Conservation (phyloP, 2,329 filamentous ascomycete species). For the Cladosporium sp. region DNA sequence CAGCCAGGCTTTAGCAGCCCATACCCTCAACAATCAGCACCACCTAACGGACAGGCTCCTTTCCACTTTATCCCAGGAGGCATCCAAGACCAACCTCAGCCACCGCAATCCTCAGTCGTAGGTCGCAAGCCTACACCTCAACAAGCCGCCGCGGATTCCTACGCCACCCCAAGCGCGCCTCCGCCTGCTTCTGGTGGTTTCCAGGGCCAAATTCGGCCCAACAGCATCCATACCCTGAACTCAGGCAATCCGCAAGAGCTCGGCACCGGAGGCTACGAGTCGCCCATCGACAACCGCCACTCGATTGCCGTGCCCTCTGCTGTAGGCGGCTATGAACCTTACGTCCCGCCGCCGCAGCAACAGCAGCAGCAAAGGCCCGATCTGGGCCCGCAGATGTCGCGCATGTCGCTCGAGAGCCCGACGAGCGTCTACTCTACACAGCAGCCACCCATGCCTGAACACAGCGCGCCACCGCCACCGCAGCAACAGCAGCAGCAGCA, state of each 20-base stretch:
- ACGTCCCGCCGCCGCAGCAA: constrained; percentile 22
- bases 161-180: constrained; percentile 25
- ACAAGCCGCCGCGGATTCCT: constrained; percentile 23
- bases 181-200: constrained; percentile 39
- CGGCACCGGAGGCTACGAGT: constrained; percentile 50
- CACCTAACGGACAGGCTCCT: constrained; percentile 33
- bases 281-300: constrained; percentile 49
- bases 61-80: constrained; percentile 43
- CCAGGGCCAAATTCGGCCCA: constrained; percentile 42
- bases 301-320: constrained; percentile 26
- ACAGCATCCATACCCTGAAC: constrained; percentile 43
- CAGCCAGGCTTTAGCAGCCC: constrained; percentile 25
- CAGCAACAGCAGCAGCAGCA: constrained; percentile 9
- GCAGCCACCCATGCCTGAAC: not conserved
- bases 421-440: constrained; percentile 29
- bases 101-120: constrained; percentile 26
- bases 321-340: constrained; percentile 27
- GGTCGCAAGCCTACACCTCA: constrained; percentile 35
- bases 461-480: constrained; percentile 1
- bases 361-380: constrained; percentile 26
- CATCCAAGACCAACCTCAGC: constrained; percentile 30
- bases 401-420: constrained; percentile 35
- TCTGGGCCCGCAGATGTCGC: constrained; percentile 32
- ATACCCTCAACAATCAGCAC: constrained; percentile 19
- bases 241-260: constrained; percentile 50